These are phyloP conservation scores for Mycena vulgaris DNA, from an alignment of 768 basidiomycete species.

Conservation along the genomic window DNA sequence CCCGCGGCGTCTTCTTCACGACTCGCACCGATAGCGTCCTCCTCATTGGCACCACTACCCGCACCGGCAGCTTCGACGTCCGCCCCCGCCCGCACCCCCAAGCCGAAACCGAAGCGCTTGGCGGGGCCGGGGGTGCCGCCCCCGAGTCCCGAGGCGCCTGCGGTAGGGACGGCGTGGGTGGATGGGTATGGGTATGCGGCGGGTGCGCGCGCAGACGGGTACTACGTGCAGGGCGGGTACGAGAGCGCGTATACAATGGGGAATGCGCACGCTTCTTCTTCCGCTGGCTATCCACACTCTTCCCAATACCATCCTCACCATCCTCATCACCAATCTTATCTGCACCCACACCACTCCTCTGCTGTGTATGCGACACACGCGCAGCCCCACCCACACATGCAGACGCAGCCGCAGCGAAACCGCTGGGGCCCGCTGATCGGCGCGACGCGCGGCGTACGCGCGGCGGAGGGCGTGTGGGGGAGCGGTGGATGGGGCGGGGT, in stretches of 20 bases:
- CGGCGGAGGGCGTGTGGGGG: slow-evolving; percentile 11
- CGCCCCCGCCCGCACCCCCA: neutral
- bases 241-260: no score
- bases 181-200: no score
- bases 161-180: no score
- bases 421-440: slow-evolving; percentile 36
- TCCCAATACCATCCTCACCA: no score
- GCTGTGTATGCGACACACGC: neutral
- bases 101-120: slow-evolving; percentile 26
- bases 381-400: neutral
- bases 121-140: slow-evolving; percentile 34
- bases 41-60: neutral
- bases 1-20: slow-evolving; percentile 10
- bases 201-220: no score
- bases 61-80: neutral
- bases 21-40: neutral
- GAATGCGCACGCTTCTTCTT: no score
- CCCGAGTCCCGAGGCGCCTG: slow-evolving; percentile 23
- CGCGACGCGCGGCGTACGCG: slow-evolving; percentile 23
- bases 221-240: no score
- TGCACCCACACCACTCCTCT: neutral
- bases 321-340: no score
- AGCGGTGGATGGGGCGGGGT: slow-evolving; percentile 32
- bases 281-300: no score
- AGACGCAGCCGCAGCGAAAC: neutral